These are phyloP conservation scores for Solanum tarapatanum DNA, from an alignment of 257 asterid genomes.

Conservation along the genomic window DNA sequence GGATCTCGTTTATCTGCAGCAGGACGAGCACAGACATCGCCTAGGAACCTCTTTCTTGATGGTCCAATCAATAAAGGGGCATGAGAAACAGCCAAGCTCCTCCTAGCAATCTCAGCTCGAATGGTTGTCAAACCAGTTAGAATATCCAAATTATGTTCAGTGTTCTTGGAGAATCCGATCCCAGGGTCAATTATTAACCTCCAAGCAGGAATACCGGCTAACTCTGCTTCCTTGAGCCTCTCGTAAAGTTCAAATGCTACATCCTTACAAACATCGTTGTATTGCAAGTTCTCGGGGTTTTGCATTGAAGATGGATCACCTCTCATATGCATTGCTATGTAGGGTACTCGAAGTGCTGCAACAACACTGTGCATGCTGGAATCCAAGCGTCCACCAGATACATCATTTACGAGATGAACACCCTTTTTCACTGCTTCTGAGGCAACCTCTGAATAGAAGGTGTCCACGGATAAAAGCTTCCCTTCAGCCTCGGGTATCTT, in stretches of 20 bases:
- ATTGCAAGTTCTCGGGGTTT: slow-evolving; percentile 42
- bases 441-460: slow-evolving; percentile 74
- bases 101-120: slow-evolving; percentile 44
- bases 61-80: slow-evolving; percentile 76
- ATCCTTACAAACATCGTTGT: slow-evolving; percentile 44
- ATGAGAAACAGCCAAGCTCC: slow-evolving; percentile 53
- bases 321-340: slow-evolving; percentile 80
- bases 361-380: slow-evolving; percentile 38
- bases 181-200: slow-evolving; percentile 83
- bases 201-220: slow-evolving; percentile 89
- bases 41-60: slow-evolving; percentile 85
- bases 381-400: slow-evolving; percentile 69
- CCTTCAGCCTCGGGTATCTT: slow-evolving; percentile 73
- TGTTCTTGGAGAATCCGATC: slow-evolving; percentile 82
- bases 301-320: slow-evolving; percentile 91
- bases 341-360: slow-evolving; percentile 58
- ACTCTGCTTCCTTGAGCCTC: slow-evolving; percentile 57
- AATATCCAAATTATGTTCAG: slow-evolving; percentile 62
- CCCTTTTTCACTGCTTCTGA: slow-evolving; percentile 61
- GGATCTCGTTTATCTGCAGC: slow-evolving; percentile 56
- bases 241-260: slow-evolving; percentile 51
- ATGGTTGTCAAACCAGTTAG: slow-evolving; percentile 39
- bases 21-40: slow-evolving; percentile 50
- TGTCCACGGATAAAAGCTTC: slow-evolving; percentile 69
- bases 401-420: slow-evolving; percentile 69